Conservation (phyloP, 176 grass and related monocot genomes). For the Aegilops bicornis region DNA sequence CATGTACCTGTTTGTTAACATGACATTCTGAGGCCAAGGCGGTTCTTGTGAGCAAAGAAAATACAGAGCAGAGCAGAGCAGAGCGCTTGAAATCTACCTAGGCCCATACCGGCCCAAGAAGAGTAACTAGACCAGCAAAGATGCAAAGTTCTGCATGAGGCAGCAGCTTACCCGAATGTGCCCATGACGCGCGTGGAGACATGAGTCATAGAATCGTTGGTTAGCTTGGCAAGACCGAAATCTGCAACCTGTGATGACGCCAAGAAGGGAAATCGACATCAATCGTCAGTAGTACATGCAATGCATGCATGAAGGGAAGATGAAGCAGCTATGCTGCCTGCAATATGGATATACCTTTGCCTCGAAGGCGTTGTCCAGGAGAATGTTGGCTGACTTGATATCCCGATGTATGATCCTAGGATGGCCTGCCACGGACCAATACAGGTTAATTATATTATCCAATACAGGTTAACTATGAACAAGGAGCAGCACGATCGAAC, state of each 20-base stretch:
- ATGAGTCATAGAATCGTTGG: slow-evolving; percentile 60
- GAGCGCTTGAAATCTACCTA: background rate
- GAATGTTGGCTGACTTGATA: slow-evolving; percentile 95
- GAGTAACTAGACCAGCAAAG: background rate
- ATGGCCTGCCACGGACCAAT: slow-evolving; percentile 46
- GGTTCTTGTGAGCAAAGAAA: background rate
- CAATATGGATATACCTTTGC: slow-evolving; percentile 44
- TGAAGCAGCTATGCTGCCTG: background rate
- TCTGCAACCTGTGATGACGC: slow-evolving; percentile 59
- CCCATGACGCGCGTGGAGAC: slow-evolving; percentile 79
- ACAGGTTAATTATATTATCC: too few relatives aligned
- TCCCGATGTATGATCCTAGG: slow-evolving; percentile 94
- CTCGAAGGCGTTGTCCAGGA: slow-evolving; percentile 82
- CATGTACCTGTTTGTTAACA: slow-evolving; percentile 53
- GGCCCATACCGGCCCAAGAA: background rate
- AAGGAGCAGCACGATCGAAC: background rate
- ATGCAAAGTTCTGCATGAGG: too few relatives aligned
- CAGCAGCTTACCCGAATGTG: slow-evolving; percentile 59
- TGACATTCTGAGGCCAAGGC: background rate
- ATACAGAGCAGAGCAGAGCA: background rate
- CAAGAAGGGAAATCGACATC: background rate
- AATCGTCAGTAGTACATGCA: background rate
- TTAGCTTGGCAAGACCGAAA: slow-evolving; percentile 77
- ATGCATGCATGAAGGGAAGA: background rate
- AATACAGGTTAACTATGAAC: too few relatives aligned